Evolutionary conservation across 2,329 filamentous ascomycete species (phyloP).

Genomic region (Aspergillus carbonarius): DNA sequence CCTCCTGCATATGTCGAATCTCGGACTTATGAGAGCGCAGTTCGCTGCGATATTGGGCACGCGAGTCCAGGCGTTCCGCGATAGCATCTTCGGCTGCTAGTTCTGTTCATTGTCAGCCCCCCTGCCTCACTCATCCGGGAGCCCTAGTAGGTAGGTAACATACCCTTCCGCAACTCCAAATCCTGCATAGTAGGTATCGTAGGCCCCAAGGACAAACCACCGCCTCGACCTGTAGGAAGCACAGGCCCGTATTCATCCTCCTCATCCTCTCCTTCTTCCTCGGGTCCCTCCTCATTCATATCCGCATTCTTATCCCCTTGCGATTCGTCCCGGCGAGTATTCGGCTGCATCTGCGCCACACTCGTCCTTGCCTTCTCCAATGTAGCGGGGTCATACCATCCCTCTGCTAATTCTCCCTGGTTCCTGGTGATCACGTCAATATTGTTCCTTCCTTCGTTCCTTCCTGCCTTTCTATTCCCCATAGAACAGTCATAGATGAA

Average conservation of each 20-base stretch:
- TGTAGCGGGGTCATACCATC: slow-evolving; percentile 86
- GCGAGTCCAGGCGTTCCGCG: slow-evolving; percentile 28
- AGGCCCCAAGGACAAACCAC: slow-evolving; percentile 47
- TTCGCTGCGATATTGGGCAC: slow-evolving; percentile 45
- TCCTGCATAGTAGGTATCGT: slow-evolving; percentile 72
- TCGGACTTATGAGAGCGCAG: slow-evolving; percentile 50
- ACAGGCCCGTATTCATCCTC: slow-evolving; percentile 64
- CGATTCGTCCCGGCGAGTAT: slow-evolving; percentile 17
- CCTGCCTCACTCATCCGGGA: neutral
- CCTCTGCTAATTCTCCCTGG: slow-evolving; percentile 76
- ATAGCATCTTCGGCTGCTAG: slow-evolving; percentile 31
- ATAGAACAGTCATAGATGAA: neutral
- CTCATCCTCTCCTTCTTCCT: slow-evolving; percentile 49
- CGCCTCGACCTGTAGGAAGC: slow-evolving; percentile 37
- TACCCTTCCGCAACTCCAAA: slow-evolving; percentile 58
- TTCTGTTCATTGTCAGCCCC: slow-evolving; percentile 22
- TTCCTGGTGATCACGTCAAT: slow-evolving; percentile 64
- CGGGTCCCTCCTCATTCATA: neutral
- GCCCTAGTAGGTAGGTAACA: neutral
- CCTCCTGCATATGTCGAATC: slow-evolving; percentile 55
- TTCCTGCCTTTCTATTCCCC: neutral
- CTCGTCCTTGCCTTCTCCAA: slow-evolving; percentile 53
- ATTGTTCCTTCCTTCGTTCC: neutral
- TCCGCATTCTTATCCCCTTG: slow-evolving; percentile 17
- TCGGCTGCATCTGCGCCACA: slow-evolving; percentile 12